These are phyloP conservation scores for Ophiocordyceps camponoti-floridani DNA, from an alignment of 2,329 filamentous ascomycete species.

Conservation along the genomic window DNA sequence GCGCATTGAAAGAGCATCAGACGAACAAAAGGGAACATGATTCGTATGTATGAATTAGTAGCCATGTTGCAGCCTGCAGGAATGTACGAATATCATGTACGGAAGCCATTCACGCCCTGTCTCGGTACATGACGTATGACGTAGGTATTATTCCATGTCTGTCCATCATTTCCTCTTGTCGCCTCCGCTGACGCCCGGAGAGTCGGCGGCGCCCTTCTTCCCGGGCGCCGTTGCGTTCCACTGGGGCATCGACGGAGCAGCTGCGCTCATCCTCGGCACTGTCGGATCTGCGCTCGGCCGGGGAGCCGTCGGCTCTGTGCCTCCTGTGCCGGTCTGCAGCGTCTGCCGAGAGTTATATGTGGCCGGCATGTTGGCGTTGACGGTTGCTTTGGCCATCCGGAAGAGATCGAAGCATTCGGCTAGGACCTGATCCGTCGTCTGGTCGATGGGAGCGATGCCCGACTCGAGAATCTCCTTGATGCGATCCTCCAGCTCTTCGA, in stretches of 20 bases:
- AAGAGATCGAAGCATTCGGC: conserved; percentile 27
- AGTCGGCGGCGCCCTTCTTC: not conserved
- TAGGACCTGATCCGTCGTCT: conserved; percentile 26
- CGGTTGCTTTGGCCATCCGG: conserved; percentile 24
- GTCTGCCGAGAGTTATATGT: conserved; percentile 15
- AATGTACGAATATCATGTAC: not conserved
- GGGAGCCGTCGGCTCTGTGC: not conserved
- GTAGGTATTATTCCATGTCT: not conserved
- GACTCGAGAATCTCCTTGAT: conserved; percentile 31
- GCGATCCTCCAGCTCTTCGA: conserved; percentile 28
- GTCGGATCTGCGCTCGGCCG: not conserved
- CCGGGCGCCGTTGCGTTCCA: too few species aligned
- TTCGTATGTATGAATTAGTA: not conserved
- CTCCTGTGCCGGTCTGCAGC: conserved; percentile 2
- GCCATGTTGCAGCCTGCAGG: not conserved
- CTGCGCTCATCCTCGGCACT: too few species aligned
- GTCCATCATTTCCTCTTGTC: not conserved
- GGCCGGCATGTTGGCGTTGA: conserved; percentile 27
- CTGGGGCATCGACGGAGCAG: too few species aligned
- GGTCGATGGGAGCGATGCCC: conserved; percentile 22
- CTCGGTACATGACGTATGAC: not conserved
- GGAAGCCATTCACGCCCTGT: not conserved
- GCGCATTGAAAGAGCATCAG: not conserved
- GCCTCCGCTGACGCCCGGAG: not conserved
- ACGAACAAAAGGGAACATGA: not conserved